Conservation (phyloP, 495 filamentous ascomycete species). For the Penicillium robsamsonii region DNA sequence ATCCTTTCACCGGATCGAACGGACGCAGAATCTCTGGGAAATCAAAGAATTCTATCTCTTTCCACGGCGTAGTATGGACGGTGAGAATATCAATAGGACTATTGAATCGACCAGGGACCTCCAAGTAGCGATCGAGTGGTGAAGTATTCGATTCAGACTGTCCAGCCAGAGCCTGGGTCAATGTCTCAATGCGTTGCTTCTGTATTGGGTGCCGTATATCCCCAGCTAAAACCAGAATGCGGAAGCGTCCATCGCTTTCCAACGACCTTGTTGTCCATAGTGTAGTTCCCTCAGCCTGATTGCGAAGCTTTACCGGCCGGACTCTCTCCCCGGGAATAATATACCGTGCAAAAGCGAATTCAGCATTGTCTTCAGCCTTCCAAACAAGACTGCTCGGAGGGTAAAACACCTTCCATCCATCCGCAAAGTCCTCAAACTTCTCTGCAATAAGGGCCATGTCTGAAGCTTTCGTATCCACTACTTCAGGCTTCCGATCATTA, state of each 20-base stretch:
- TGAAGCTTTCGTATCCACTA: constrained; percentile 12
- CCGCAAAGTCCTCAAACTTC: constrained; percentile 33
- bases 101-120: constrained; percentile 33
- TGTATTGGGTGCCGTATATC: constrained; percentile 48
- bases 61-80: constrained; percentile 53
- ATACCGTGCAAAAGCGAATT: constrained; percentile 25
- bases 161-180: constrained; percentile 42
- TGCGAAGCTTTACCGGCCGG: constrained; percentile 51
- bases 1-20: constrained; percentile 50
- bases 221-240: constrained; percentile 62
- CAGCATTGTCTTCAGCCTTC: constrained; percentile 20
- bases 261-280: constrained; percentile 47
- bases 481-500: constrained; percentile 8
- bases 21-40: constrained; percentile 58
- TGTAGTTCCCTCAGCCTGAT: constrained; percentile 52
- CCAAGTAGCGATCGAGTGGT: constrained; percentile 38
- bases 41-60: constrained; percentile 52
- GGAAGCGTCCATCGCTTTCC: constrained; percentile 54
- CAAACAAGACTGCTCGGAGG: constrained; percentile 29
- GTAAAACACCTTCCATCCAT: constrained; percentile 40
- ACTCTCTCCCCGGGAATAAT: constrained; percentile 52
- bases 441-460: constrained; percentile 31
- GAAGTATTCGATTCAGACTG: neutral
- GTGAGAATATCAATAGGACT: constrained; percentile 54
- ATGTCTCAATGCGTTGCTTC: constrained; percentile 41